Percentiles rank a stretch among this genome's conserved stretches.
phyloP scores from a whole-genome alignment of 495 filamentous ascomycete species.

The Xylaria grammica region DNA sequence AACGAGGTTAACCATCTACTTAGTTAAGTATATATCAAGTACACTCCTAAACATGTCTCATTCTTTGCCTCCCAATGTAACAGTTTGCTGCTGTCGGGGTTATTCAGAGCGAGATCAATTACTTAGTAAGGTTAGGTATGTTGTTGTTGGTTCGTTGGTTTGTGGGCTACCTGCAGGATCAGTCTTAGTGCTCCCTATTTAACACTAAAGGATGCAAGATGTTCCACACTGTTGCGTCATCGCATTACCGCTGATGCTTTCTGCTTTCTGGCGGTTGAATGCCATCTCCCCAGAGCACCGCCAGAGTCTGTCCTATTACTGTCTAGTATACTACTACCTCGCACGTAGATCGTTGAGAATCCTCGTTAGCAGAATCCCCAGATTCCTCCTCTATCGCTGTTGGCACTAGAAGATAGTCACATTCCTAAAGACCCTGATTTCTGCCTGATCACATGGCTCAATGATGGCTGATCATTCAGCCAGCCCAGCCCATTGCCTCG shows the following conservation, averaged over 20 bases:
- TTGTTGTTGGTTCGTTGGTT: too few species aligned
- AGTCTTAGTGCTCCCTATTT: constrained; percentile 8
- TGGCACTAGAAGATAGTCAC: background rate
- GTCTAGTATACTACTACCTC: too few species aligned
- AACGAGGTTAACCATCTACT: too few species aligned
- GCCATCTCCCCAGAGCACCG: background rate
- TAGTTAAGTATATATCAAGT: background rate
- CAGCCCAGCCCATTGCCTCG: background rate
- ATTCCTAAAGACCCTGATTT: background rate
- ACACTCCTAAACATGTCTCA: background rate
- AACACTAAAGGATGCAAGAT: constrained; percentile 7
- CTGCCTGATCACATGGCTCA: constrained; percentile 11
- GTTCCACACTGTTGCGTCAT: constrained; percentile 14
- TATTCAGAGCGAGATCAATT: background rate
- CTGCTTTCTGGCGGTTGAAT: background rate
- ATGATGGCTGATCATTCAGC: constrained; percentile 8
- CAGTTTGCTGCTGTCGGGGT: background rate
- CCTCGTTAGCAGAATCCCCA: too few species aligned
- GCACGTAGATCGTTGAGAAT: background rate
- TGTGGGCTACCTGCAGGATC: too few species aligned
- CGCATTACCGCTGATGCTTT: background rate
- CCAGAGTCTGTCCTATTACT: too few species aligned
- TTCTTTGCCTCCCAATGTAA: too few species aligned
- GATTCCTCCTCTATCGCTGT: background rate
- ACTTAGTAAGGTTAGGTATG: too few species aligned